phyloP scores from a whole-genome alignment of 345 rosid species.

The Syzygium grande region DNA sequence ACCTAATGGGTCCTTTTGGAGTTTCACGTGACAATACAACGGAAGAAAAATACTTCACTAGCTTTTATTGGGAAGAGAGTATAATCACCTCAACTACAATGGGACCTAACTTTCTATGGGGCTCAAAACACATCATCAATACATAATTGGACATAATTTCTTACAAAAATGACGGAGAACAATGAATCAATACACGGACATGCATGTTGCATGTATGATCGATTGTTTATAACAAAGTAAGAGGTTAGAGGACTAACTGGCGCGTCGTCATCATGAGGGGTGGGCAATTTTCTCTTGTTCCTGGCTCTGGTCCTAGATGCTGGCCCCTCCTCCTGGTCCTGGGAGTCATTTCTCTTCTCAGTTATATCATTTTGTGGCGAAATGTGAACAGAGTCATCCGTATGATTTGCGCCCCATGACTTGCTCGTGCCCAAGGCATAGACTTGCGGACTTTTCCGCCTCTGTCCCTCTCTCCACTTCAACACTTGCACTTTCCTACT shows the following conservation, averaged over 20 bases:
- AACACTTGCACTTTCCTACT: constrained; percentile 22
- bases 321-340: background rate
- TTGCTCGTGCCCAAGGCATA: constrained; percentile 29
- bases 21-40: background rate
- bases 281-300: constrained; percentile 3
- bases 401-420: constrained; percentile 15
- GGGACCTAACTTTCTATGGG: background rate
- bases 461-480: constrained; percentile 34
- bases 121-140: background rate
- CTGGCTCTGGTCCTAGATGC: background rate
- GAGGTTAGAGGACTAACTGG: background rate
- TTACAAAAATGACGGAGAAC: background rate
- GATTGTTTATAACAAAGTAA: background rate
- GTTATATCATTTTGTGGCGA: background rate
- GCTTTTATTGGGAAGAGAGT: background rate
- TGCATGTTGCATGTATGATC: background rate
- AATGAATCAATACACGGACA: background rate
- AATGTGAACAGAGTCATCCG: background rate
- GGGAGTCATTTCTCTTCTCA: background rate
- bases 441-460: constrained; percentile 37
- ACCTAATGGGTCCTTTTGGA: background rate
- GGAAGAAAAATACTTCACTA: background rate
- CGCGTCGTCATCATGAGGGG: background rate
- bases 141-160: background rate
- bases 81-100: background rate